phyloP scores from a whole-genome alignment of 306 rosid genomes.

The Sechiopsis laciniata region DNA sequence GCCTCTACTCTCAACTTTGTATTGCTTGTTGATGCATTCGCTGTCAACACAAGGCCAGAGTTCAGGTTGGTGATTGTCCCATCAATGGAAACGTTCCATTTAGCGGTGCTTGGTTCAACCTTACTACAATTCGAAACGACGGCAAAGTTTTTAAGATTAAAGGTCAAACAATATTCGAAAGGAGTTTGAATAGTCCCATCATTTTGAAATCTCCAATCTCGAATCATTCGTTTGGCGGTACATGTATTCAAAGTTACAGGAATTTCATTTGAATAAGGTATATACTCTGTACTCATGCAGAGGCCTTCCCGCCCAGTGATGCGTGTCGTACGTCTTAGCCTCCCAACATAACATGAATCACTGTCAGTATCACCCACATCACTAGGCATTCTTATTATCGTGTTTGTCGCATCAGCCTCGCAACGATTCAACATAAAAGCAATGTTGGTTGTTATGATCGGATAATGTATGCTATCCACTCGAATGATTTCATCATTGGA shows the following conservation, averaged over 20 bases:
- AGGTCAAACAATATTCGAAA: background rate
- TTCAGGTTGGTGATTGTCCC: background rate
- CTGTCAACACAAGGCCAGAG: background rate
- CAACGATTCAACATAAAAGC: background rate
- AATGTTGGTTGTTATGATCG: background rate
- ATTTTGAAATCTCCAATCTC: background rate
- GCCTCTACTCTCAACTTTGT: background rate
- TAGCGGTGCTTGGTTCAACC: background rate
- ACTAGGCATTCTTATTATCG: background rate
- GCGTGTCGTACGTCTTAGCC: background rate
- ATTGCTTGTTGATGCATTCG: background rate
- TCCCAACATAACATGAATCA: background rate
- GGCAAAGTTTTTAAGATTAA: background rate
- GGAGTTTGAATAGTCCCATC: background rate
- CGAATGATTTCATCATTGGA: background rate
- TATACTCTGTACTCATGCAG: background rate
- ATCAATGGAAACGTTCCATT: background rate
- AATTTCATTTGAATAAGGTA: background rate
- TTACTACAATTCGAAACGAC: background rate
- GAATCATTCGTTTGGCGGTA: background rate
- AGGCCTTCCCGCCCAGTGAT: background rate
- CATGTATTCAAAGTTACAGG: background rate
- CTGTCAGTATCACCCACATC: background rate
- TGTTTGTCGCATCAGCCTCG: too few relatives aligned
- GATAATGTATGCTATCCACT: constrained; percentile 1